Evolutionary conservation across 495 filamentous ascomycete species (phyloP), one percentile per base, ranked within the genome.

Genomic region (Amniculicola lignicola): DNA sequence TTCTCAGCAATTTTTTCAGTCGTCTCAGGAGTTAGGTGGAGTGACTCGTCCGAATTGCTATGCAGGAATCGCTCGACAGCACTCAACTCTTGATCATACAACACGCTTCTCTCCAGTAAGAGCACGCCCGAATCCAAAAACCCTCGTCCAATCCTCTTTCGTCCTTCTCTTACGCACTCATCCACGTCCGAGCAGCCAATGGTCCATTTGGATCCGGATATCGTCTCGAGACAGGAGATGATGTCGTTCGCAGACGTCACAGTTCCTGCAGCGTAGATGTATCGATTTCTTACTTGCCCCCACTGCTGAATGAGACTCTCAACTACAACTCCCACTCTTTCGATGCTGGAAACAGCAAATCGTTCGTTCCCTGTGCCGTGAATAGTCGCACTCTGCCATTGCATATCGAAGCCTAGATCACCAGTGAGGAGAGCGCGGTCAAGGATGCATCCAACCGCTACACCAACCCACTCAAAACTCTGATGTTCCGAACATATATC

Each of bases 341-440:
- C 23, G 2, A 60, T 36, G 27, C 63, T 66, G 22, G 54, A 43
- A 1, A 52, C 59, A 2, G 65, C 60, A 44, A 66, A 68, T 0
- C 12, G 28, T 37, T 68, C 63, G 27, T 40, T 52, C 9, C 63
- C 63, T 3, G 47, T 42, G 35, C 60, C 63, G 43, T 61, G 52
- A 23, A 68, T 21, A 3, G 66, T 62, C 9, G 56, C 63, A 37
- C 56, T 66, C 22, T 66, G 56, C 66, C 66, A 66, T 23, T 54
- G 51, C 15, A 68, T 16, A 25, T 65, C 59, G 40, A 68, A 63
- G 21, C 62, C 59, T 16, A 65, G 62, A 51, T 57, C 51, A 4
- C 59, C 65, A 53, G 28, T 56, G 10, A 44, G 39, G n/a, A 65
- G 49, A 4, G 33, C 42, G 12, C 15, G 22, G 36, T 67, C 65